Conservation (phyloP, 176 grass and related monocot genomes). For the Avena insularis region DNA sequence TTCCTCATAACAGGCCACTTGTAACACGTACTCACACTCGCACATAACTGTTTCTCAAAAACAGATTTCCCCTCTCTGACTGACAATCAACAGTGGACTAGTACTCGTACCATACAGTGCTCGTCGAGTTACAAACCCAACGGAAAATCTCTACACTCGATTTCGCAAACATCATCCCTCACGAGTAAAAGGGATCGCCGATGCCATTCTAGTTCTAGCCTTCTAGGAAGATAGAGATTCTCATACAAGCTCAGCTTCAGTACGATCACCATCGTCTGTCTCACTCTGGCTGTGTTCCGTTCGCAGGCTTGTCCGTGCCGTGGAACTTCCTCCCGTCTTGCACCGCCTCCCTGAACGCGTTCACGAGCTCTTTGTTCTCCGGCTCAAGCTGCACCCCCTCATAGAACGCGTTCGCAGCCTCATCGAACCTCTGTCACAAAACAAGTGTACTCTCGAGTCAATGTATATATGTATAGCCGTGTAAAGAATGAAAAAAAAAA, state of each 20-base stretch:
- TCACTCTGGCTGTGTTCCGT: constrained; percentile 33
- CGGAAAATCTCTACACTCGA: background rate
- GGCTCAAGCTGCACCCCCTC: constrained; percentile 84
- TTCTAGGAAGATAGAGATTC: background rate
- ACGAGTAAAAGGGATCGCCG: background rate
- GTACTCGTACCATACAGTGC: background rate
- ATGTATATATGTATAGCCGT: background rate
- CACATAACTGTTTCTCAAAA: background rate
- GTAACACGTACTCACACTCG: background rate
- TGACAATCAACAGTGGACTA: background rate
- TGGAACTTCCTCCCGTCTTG: constrained; percentile 73
- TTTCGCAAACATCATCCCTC: background rate
- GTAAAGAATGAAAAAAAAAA: background rate
- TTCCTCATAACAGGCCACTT: background rate
- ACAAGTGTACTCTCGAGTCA: background rate
- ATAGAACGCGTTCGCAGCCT: constrained; percentile 87
- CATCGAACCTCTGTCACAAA: constrained; percentile 66
- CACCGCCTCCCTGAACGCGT: constrained; percentile 88
- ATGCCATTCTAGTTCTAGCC: too few relatives aligned
- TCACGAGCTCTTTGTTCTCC: constrained; percentile 86
- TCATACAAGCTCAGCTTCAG: background rate
- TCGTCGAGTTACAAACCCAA: background rate
- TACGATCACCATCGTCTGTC: background rate
- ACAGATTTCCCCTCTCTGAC: background rate
- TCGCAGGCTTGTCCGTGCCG: constrained; percentile 42